Evolutionary conservation across 2,329 filamentous ascomycete genomes (phyloP), one percentile per base, ranked within the genome.

Genomic region (Ophiostoma tasmaniense): DNA sequence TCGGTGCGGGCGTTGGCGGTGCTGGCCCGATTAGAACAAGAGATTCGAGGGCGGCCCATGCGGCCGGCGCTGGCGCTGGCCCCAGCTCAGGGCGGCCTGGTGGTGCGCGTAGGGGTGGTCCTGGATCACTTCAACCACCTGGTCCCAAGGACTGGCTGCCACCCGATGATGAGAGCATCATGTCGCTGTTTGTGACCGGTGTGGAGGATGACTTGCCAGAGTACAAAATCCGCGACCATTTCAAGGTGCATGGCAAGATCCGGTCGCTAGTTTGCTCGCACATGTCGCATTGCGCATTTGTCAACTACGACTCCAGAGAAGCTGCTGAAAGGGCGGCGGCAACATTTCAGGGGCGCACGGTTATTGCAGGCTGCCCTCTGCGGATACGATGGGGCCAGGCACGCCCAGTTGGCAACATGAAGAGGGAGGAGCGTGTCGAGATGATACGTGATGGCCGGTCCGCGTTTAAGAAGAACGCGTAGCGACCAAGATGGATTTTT

Each of bases 161-260:
- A 0, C 96, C 95, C 0, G 81, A 86, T 2, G 94, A 99, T 76
- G 85, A 83, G 69, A 95, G 91, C 70, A 90, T 99, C 76, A 96
- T 92, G 74, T 97, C 94, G 0, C 85, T 99, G 0, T 99, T 99
- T 76, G 85, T 98, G 37, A 97, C 94, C 0, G 96, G 95, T 10
- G 88, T 99, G 1, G 95, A 99, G 78, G 95, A 99, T 76, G 95
- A 99, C 75, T 83, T 99, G 7, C 93, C 94, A 1, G 95, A 99
- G 78, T 89, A 93, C 79, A 93, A 93, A 75, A 83, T 99, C 33
- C 90, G 95, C 65, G 90, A 92, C 2, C 95, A 96, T 78, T 99
- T 99, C 81, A 88, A 92, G 71, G 86, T 87, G 22, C 93, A 93
- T 75, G 95, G 95, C 72, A 92, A 94, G 76, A 89, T 99, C 71